Base-by-base conservation (phyloP, 495 filamentous ascomycete species). In the Penicillium goetzii region DNA sequence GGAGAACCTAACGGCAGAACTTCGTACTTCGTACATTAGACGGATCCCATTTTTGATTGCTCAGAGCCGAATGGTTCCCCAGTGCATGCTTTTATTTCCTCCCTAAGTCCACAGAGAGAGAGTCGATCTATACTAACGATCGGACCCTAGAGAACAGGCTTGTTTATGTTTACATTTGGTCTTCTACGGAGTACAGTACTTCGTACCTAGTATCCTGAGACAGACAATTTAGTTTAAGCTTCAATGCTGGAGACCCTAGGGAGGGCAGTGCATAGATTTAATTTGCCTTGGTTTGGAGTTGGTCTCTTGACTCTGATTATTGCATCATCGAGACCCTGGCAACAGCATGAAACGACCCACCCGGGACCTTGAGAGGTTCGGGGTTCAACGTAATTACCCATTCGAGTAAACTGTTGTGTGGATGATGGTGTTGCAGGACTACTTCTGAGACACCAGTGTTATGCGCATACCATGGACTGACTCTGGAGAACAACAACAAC, bases 391-490 rank as follows among this genome's bases (percentile, higher is more conserved):
- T 51, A 5, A 6, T 51, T 28, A 17, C 25, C 47, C 25, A 3
- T 4, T 51, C 2, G 2, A 30, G 47, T 51, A 30, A 30, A 11
- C 14, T 51, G 47, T 51, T 51, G 47, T 51, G 47, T 51, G 45
- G 45, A 49, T 7, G 47, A 51, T 47, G 9, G 14, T 51, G 47
- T 51, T 25, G 25, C 47, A 51, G 25, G 47, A 28, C 26, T 51
- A 51, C 47, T 51, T 51, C 47, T 51, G 47, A 51, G 25, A 30
- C 47, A 51, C 47, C 25, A 25, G 47, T n/a, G 47, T 51, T 51
- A 51, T 51, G 47, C 25, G 25, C 47, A 51, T 51, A 51, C 47
- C 47, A 51, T 30, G 26, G 47, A 51, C 47, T 51, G 25, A 30
- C 12, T 51, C 26, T 51, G 47, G 26, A 28, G 47, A 30, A 51